Conservation (phyloP, 2,329 filamentous ascomycete species). For the Penicillium sp. region DNA sequence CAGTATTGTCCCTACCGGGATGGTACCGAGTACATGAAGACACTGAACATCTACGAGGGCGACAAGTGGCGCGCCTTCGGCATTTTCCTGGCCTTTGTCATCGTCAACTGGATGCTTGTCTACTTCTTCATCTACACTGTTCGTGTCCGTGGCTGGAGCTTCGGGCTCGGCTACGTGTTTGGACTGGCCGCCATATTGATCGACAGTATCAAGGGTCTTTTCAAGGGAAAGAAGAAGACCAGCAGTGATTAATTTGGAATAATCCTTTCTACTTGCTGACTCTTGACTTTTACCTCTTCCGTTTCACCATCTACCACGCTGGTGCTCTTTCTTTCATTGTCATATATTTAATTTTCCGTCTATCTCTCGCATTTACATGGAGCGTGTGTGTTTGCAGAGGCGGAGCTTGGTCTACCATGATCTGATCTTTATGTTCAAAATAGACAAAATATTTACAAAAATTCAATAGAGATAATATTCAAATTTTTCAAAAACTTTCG, state of each 20-base stretch:
- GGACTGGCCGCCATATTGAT: slow-evolving; percentile 42
- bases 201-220: slow-evolving; percentile 27
- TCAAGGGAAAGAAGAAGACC: slow-evolving; percentile 20
- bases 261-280: not conserved
- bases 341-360: slow-evolving; percentile 4
- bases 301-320: not conserved
- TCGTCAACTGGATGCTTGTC: slow-evolving; percentile 65
- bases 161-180: slow-evolving; percentile 59
- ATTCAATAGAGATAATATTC: no score
- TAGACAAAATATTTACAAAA: no score
- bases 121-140: slow-evolving; percentile 75
- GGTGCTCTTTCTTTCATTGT: slow-evolving; percentile 1
- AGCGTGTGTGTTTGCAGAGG: slow-evolving; percentile 8
- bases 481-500: no score
- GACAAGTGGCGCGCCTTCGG: slow-evolving; percentile 70
- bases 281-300: not conserved
- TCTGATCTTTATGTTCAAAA: no score
- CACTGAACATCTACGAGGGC: slow-evolving; percentile 48
- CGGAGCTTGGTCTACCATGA: slow-evolving; percentile 1
- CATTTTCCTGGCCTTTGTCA: slow-evolving; percentile 64
- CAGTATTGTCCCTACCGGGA: slow-evolving; percentile 62
- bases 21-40: slow-evolving; percentile 62
- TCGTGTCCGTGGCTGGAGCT: slow-evolving; percentile 62
- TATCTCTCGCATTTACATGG: slow-evolving; percentile 21
- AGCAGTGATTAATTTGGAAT: slow-evolving; percentile 11